A percentile compares a stretch with the other conserved stretches of the same genome.
Evolutionary conservation across 139 green algal species (phyloP).

Genomic region (Tetraselmis striata): DNA sequence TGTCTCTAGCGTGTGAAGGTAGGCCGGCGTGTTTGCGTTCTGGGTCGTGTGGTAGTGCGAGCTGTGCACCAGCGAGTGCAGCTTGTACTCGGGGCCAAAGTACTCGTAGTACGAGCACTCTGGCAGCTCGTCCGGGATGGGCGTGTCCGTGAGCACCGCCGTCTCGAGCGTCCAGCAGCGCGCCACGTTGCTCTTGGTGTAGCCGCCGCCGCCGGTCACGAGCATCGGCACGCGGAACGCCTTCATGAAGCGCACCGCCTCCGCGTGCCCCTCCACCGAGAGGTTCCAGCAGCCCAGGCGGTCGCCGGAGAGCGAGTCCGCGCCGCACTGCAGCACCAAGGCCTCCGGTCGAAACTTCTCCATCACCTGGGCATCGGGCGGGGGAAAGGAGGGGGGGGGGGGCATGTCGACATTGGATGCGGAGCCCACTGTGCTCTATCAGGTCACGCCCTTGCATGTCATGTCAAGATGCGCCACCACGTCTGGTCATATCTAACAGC

Average conservation of each 20-base stretch:
- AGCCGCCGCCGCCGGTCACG: constrained; percentile 83
- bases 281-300: constrained; percentile 91
- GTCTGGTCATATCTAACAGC: no score
- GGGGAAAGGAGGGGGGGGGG: no score
- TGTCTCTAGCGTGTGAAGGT: no score
- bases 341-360: constrained; percentile 63
- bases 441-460: no score
- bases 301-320: constrained; percentile 84
- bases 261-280: constrained; percentile 68
- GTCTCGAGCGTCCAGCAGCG: constrained; percentile 72
- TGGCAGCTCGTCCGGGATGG: constrained; percentile 55
- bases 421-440: no score
- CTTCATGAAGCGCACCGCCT: constrained; percentile 86
- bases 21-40: constrained; percentile 18
- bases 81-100: constrained; percentile 44
- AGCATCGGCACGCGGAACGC: constrained; percentile 82
- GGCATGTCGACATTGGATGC: no score
- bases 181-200: constrained; percentile 95
- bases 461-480: no score
- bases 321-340: constrained; percentile 80
- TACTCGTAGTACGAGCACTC: constrained; percentile 61
- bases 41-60: no score
- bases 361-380: no score
- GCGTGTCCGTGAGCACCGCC: constrained; percentile 34
- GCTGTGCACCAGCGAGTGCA: constrained; percentile 51